Evolutionary conservation across 371 early-diverging fungal genomes (phyloP).

Genomic region (Mortierella sp.): DNA sequence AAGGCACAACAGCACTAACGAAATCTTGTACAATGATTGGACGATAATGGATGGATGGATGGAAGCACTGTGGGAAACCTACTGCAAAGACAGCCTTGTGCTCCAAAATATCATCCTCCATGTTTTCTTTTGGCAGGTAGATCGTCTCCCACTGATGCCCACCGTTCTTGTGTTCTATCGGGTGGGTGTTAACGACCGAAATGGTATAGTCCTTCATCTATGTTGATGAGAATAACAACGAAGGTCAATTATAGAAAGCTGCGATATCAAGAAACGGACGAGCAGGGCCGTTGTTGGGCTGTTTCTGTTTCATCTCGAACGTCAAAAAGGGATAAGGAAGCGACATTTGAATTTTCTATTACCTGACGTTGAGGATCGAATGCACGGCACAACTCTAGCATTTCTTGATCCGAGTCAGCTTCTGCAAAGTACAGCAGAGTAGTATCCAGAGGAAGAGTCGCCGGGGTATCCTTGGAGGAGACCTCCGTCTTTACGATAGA

Average conservation of each 20-base stretch:
- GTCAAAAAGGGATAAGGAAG: background rate
- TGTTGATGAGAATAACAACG: background rate
- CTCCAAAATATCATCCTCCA: constrained; percentile 15
- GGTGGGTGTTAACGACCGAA: constrained; percentile 11
- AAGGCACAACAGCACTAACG: background rate
- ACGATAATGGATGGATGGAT: background rate
- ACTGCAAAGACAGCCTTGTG: constrained; percentile 49
- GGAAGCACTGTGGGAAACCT: constrained; percentile 18
- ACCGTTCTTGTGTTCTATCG: background rate
- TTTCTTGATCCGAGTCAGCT: constrained; percentile 31
- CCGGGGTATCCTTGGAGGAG: background rate
- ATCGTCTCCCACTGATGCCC: constrained; percentile 12
- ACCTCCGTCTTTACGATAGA: constrained; percentile 4
- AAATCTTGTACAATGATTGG: background rate
- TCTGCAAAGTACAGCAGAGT: constrained; percentile 37
- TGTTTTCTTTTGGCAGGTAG: constrained; percentile 23
- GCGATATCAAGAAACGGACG: background rate
- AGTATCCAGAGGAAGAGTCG: background rate
- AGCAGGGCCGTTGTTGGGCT: background rate
- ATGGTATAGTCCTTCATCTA: constrained; percentile 28
- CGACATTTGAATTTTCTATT: background rate
- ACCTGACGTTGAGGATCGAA: constrained; percentile 42
- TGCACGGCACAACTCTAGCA: constrained; percentile 29
- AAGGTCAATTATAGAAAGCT: background rate
- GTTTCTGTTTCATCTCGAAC: background rate